phyloP scores from a whole-genome alignment of 192 early-diverging fungal species.

The Gryganskiella cystojenkinii region DNA sequence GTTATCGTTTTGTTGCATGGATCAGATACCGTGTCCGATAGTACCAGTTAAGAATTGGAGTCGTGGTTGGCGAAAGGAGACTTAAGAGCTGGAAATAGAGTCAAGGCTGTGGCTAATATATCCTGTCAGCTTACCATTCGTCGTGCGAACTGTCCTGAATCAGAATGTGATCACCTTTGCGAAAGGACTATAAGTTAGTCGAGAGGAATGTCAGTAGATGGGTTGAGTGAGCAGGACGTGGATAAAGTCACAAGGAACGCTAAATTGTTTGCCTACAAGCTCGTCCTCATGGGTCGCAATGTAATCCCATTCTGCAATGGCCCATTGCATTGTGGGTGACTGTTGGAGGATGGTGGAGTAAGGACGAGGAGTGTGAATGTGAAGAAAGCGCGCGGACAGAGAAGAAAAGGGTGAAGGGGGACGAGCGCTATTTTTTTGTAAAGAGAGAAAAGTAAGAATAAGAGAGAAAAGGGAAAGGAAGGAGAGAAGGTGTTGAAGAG shows the following conservation, averaged over 20 bases:
- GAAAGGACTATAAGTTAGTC: constrained; percentile 49
- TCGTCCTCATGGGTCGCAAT: constrained; percentile 47
- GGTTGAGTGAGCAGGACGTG: not conserved
- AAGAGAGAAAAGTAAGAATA: not conserved
- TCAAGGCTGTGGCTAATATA: too few species aligned
- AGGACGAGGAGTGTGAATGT: not conserved
- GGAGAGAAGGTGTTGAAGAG: constrained; percentile 5
- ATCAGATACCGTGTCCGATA: too few species aligned
- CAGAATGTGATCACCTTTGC: constrained; percentile 42
- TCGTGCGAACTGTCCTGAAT: constrained; percentile 44
- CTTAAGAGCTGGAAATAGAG: too few species aligned
- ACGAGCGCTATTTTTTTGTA: too few species aligned
- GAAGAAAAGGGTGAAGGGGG: not conserved
- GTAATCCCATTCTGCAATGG: constrained; percentile 52
- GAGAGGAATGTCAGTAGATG: not conserved
- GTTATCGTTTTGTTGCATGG: too few species aligned
- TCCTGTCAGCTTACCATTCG: constrained; percentile 40
- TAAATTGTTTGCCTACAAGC: constrained; percentile 18
- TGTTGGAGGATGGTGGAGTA: not conserved
- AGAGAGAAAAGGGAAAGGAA: not conserved
- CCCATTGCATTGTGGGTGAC: constrained; percentile 39
- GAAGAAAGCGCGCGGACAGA: too few species aligned
- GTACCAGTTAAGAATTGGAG: too few species aligned
- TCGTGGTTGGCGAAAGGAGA: too few species aligned
- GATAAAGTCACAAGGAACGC: not conserved